Conservation (phyloP, 306 rosid genomes). For the Hippophae gyantsensis region DNA sequence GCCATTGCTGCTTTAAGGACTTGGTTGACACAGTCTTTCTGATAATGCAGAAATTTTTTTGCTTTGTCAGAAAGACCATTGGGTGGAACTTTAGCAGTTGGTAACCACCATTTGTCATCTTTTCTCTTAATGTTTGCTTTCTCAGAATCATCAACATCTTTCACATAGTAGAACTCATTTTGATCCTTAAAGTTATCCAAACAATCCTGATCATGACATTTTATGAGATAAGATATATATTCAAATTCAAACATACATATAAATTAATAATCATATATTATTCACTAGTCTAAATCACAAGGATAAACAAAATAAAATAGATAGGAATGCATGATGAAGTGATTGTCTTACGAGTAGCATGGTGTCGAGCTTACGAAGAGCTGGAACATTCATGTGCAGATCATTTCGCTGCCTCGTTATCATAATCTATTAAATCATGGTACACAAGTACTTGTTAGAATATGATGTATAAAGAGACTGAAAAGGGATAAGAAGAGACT, state of each 20-base stretch:
- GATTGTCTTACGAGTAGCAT: conserved; percentile 69
- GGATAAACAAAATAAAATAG: not conserved
- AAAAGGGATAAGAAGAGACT: conserved; percentile 2
- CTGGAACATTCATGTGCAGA: conserved; percentile 95
- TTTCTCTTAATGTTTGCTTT: conserved; percentile 38
- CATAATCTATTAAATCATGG: conserved; percentile 59
- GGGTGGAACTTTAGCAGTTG: conserved; percentile 68
- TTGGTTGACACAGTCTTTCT: conserved; percentile 94
- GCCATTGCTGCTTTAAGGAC: conserved; percentile 99
- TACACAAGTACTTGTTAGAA: conserved; percentile 8
- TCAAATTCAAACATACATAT: not conserved
- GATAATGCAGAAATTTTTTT: conserved; percentile 81
- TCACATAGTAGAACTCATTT: conserved; percentile 70
- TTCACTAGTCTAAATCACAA: not conserved
- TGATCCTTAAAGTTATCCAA: conserved; percentile 71
- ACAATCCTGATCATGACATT: conserved; percentile 52
- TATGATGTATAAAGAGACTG: not conserved
- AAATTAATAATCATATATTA: no score
- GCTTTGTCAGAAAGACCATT: conserved; percentile 71
- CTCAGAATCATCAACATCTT: conserved; percentile 48
- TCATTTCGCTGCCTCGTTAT: conserved; percentile 84
- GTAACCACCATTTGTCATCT: conserved; percentile 97
- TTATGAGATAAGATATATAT: conserved; percentile 13
- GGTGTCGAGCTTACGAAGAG: conserved; percentile 76
- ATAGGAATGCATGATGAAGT: conserved; percentile 1